Conservation (phyloP, 805 yeast species). For the Ogataea trehaloabstinens region DNA sequence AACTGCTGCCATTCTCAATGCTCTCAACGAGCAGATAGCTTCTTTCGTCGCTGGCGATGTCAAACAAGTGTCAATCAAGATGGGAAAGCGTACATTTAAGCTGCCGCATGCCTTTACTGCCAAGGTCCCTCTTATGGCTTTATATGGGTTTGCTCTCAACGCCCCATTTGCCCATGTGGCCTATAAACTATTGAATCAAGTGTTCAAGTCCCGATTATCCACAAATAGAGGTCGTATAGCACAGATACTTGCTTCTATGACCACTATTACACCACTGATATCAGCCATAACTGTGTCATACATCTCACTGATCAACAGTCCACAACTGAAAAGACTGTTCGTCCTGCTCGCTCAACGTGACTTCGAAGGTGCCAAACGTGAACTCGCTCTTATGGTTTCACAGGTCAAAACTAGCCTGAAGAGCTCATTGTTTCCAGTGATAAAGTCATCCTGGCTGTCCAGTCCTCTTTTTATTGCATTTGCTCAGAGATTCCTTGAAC, state of each 20-base stretch:
- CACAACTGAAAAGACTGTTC: constrained; percentile 8
- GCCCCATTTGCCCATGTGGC: constrained; percentile 60
- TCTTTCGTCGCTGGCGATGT: constrained; percentile 47
- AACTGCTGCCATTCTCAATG: constrained; percentile 54
- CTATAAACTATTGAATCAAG: constrained; percentile 43
- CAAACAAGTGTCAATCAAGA: constrained; percentile 20
- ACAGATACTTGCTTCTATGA: constrained; percentile 51
- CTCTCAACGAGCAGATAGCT: constrained; percentile 59
- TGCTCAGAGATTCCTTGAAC: constrained; percentile 57
- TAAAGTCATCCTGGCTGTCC: constrained; percentile 54
- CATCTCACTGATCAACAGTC: constrained; percentile 47
- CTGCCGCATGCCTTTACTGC: constrained; percentile 41
- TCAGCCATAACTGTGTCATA: constrained; percentile 49
- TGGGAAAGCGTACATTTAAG: constrained; percentile 18
- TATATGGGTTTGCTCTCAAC: constrained; percentile 52
- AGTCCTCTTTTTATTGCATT: constrained; percentile 48
- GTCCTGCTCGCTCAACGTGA: constrained; percentile 7
- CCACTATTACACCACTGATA: constrained; percentile 55
- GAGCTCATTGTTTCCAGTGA: constrained; percentile 43
- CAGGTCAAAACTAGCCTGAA: constrained; percentile 35
- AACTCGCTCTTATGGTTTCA: constrained; percentile 7
- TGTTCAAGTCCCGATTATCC: constrained; percentile 44
- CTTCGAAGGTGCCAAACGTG: constrained; percentile 13
- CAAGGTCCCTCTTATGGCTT: constrained; percentile 51
- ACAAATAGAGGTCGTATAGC: constrained; percentile 36